Percentiles rank a stretch among this genome's conserved stretches.
Conservation (phyloP, 331 rosid species). For the Prunus yedoensis region DNA sequence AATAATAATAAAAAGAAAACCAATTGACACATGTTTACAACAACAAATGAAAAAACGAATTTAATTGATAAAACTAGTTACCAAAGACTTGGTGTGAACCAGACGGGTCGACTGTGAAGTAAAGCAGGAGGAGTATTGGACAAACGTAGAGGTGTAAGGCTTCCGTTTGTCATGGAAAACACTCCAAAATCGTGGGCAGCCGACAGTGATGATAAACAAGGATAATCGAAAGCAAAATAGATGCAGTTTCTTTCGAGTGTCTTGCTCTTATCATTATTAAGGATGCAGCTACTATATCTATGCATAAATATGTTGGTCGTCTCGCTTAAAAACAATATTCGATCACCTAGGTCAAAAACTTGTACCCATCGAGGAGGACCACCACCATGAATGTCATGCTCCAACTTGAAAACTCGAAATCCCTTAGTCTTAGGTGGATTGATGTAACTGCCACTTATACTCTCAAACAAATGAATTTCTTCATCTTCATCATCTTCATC, state of each 20-base stretch:
- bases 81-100: not conserved
- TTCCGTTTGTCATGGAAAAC: not conserved
- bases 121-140: not conserved
- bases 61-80: no score
- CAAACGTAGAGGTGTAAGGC: not conserved
- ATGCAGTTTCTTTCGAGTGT: not conserved
- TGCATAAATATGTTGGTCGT: not conserved
- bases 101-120: not conserved
- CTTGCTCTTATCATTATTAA: not conserved
- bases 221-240: conserved; percentile 7
- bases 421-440: not conserved
- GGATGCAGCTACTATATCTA: not conserved
- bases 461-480: no score
- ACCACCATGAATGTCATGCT: not conserved
- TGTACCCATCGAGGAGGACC: not conserved
- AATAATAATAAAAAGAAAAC: no score
- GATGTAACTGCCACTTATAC: not conserved
- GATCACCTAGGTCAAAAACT: conserved; percentile 2
- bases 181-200: not conserved
- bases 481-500: no score
- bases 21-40: no score
- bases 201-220: not conserved
- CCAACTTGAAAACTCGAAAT: not conserved
- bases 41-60: no score
- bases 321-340: not conserved